Conservation (phyloP, 139 green algal genomes). For the Chlorella sp. region DNA sequence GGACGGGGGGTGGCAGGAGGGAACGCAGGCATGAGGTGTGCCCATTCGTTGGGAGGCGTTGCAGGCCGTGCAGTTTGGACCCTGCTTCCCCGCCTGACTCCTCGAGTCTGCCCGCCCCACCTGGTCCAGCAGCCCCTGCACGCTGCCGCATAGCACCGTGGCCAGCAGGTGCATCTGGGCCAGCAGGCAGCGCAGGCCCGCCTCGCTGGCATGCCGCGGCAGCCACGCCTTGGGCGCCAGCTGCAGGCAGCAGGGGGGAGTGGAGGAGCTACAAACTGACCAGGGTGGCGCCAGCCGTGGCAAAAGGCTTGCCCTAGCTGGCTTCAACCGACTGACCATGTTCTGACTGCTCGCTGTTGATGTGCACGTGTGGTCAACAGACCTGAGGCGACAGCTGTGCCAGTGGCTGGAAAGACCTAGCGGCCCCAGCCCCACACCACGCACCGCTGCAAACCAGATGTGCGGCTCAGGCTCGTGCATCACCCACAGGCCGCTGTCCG, state of each 20-base stretch:
- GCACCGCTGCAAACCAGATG: slow-evolving; percentile 47
- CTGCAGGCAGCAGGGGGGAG: background rate
- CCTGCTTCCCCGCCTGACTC: background rate
- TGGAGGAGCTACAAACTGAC: background rate
- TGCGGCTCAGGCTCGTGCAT: slow-evolving; percentile 33
- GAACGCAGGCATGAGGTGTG: background rate
- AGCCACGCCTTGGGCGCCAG: slow-evolving; percentile 20
- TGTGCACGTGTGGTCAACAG: too few relatives aligned
- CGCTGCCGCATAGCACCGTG: slow-evolving; percentile 34
- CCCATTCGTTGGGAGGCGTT: background rate
- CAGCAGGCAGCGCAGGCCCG: slow-evolving; percentile 31
- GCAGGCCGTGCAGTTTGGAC: background rate
- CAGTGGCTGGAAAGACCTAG: too few relatives aligned
- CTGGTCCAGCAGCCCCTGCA: slow-evolving; percentile 36
- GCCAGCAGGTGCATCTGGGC: slow-evolving; percentile 34
- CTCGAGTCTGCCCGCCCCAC: background rate
- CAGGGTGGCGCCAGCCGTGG: too few relatives aligned
- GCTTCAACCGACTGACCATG: too few relatives aligned
- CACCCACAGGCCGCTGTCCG: slow-evolving; percentile 39
- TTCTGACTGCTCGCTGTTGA: too few relatives aligned
- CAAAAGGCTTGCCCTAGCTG: too few relatives aligned
- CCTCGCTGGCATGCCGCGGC: slow-evolving; percentile 29
- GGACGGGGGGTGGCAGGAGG: background rate
- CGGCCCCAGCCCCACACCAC: background rate
- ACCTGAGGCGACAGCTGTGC: too few relatives aligned